A percentile compares a stretch with the other conserved stretches of the same genome.
These are phyloP conservation scores for Rachicladosporium sp. DNA, from an alignment of 2,329 filamentous ascomycete species.

Conservation along the genomic window DNA sequence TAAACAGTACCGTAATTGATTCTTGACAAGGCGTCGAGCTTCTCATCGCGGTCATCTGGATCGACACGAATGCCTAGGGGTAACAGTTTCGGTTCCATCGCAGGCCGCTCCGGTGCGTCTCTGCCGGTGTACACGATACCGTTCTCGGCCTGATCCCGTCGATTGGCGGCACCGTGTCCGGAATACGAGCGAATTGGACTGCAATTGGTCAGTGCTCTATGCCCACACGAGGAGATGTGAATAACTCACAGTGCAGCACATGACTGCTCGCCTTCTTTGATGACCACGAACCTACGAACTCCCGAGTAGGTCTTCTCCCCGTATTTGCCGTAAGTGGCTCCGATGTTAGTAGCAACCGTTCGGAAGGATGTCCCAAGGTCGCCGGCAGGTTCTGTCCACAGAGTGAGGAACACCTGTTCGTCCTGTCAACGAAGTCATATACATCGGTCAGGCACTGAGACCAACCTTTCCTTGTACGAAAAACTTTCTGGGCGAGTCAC, in stretches of 20 bases:
- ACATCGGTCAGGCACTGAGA: neutral
- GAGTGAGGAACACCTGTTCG: constrained; percentile 8
- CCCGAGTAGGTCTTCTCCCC: constrained; percentile 1
- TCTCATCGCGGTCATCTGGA: neutral
- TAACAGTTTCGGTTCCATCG: neutral
- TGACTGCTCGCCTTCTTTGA: neutral
- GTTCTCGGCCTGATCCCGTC: constrained; percentile 2
- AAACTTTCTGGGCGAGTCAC: neutral
- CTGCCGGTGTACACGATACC: constrained; percentile 5
- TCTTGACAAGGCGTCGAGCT: constrained; percentile 1
- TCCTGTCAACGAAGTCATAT: too few relatives aligned
- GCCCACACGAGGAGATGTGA: neutral
- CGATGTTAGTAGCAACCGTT: neutral
- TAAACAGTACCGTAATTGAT: constrained; percentile 6
- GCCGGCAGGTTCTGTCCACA: constrained; percentile 12
- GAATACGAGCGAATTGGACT: constrained; percentile 13
- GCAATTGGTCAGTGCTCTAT: neutral
- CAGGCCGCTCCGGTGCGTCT: neutral
- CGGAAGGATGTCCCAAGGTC: neutral
- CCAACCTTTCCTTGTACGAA: neutral
- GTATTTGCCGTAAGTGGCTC: neutral
- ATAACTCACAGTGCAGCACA: constrained; percentile 1
- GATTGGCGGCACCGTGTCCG: constrained; percentile 10
- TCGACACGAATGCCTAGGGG: constrained; percentile 2
- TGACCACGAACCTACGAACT: constrained; percentile 6